A percentile compares a stretch with the other conserved stretches of the same genome.
Evolutionary conservation across 805 yeast species (phyloP).

Genomic region (Monosporozyma unispora): DNA sequence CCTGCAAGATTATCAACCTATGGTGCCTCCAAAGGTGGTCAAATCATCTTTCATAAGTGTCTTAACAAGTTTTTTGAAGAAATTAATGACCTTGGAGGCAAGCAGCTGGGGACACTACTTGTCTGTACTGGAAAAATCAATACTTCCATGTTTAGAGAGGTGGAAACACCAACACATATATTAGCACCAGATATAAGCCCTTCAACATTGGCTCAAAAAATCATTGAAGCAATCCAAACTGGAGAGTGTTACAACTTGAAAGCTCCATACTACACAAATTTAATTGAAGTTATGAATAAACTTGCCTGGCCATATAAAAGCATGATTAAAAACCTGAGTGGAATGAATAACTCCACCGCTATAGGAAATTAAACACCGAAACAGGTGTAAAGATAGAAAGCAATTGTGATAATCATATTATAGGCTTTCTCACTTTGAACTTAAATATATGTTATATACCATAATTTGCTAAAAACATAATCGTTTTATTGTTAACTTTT

Average conservation of each 20-base stretch:
- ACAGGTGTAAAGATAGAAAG: background rate
- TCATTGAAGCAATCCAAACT: conserved; percentile 45
- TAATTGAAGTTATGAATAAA: conserved; percentile 62
- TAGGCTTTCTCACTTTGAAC: background rate
- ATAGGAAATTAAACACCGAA: too few relatives aligned
- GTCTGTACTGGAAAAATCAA: conserved; percentile 83
- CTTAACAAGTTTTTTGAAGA: conserved; percentile 50
- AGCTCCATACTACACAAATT: conserved; percentile 66
- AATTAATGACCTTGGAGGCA: background rate
- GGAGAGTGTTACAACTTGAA: conserved; percentile 64
- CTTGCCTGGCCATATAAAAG: conserved; percentile 52
- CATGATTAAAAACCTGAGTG: conserved; percentile 42
- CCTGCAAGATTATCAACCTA: conserved; percentile 76
- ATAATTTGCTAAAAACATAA: background rate
- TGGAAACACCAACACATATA: conserved; percentile 60
- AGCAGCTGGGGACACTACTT: conserved; percentile 55
- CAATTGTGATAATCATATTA: background rate
- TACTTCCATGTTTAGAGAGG: conserved; percentile 65
- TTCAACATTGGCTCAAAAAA: conserved; percentile 46
- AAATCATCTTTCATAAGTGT: conserved; percentile 77
- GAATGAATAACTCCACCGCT: conserved; percentile 44
- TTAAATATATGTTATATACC: background rate
- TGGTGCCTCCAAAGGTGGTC: conserved; percentile 85
- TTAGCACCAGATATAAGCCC: conserved; percentile 83
- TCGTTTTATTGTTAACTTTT: background rate